phyloP scores from a whole-genome alignment of 139 green algal species.

The Micromonas pusilla region DNA sequence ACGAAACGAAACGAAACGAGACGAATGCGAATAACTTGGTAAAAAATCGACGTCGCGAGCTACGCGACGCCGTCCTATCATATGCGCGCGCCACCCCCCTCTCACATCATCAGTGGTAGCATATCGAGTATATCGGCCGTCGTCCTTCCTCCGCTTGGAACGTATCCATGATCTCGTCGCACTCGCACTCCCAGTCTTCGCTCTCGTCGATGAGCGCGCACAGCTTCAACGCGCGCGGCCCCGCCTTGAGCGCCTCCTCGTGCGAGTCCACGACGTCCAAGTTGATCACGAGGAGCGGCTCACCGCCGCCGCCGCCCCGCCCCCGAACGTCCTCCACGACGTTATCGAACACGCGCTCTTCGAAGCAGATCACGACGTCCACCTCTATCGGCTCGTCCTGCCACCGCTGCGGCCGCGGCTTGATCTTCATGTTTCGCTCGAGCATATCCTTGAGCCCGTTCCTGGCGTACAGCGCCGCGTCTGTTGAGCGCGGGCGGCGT shows the following conservation, averaged over 20 bases:
- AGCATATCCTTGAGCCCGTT: constrained; percentile 81
- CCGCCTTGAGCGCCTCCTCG: constrained; percentile 66
- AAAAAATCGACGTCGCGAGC: no score
- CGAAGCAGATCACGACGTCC: constrained; percentile 45
- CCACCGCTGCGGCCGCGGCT: constrained; percentile 71
- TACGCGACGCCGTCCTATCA: no score
- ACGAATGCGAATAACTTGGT: no score
- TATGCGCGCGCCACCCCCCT: no score
- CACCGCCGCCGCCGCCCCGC: constrained; percentile 37
- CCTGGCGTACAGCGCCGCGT: constrained; percentile 47
- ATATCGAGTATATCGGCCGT: constrained; percentile 59
- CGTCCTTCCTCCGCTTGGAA: constrained; percentile 54
- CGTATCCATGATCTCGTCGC: constrained; percentile 54
- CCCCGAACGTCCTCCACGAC: constrained; percentile 38
- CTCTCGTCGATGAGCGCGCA: constrained; percentile 56
- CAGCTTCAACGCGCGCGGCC: constrained; percentile 61
- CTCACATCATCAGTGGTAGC: constrained; percentile 33
- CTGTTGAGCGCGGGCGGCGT: no score
- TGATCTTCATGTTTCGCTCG: constrained; percentile 72
- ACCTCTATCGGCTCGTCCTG: constrained; percentile 51
- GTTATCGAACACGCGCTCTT: constrained; percentile 52
- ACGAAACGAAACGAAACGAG: no score
- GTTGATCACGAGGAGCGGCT: constrained; percentile 73
- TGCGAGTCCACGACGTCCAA: constrained; percentile 79
- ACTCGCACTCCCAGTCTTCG: constrained; percentile 58